Percentiles rank a stretch among this genome's conserved stretches.
Conservation (phyloP, 2,329 filamentous ascomycete species). For the Penicillium olsonii region DNA sequence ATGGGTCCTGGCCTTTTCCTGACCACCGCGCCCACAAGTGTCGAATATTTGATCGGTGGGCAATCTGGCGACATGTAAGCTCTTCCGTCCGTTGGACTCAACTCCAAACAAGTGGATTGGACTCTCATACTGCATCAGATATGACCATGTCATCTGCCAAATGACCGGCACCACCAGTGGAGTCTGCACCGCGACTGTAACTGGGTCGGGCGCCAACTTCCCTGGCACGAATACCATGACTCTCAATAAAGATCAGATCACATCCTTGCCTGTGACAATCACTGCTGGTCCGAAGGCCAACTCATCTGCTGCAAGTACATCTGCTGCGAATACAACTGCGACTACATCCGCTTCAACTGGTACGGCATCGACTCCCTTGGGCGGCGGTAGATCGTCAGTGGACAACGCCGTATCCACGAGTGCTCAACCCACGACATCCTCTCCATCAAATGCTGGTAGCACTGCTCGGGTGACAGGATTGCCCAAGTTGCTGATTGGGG, state of each 20-base stretch:
- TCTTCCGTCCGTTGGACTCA: too few species aligned
- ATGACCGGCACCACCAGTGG: constrained; percentile 19
- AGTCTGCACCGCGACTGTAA: constrained; percentile 16
- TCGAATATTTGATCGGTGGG: constrained; percentile 13
- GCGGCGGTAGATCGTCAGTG: not conserved
- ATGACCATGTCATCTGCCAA: constrained; percentile 17
- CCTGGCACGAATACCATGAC: constrained; percentile 15
- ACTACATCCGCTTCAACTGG: not conserved
- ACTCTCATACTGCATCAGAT: constrained; percentile 8
- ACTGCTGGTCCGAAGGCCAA: constrained; percentile 13
- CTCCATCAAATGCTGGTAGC: not conserved
- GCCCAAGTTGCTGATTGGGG: not conserved
- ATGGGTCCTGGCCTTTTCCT: constrained; percentile 29
- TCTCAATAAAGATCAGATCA: constrained; percentile 9
- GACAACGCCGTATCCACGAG: not conserved
- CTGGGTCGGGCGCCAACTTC: constrained; percentile 17
- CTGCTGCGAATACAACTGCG: not conserved
- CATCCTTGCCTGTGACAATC: constrained; percentile 23
- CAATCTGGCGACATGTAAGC: constrained; percentile 11
- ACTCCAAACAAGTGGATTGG: accelerated
- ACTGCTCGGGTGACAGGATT: not conserved
- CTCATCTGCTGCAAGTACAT: too few species aligned
- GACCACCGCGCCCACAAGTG: constrained; percentile 17
- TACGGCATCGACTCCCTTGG: not conserved
- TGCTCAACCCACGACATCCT: not conserved